Percentiles rank a stretch among this genome's conserved stretches.
These are phyloP conservation scores for Mercurialis annua DNA, from an alignment of 345 rosid genomes.

Conservation along the genomic window DNA sequence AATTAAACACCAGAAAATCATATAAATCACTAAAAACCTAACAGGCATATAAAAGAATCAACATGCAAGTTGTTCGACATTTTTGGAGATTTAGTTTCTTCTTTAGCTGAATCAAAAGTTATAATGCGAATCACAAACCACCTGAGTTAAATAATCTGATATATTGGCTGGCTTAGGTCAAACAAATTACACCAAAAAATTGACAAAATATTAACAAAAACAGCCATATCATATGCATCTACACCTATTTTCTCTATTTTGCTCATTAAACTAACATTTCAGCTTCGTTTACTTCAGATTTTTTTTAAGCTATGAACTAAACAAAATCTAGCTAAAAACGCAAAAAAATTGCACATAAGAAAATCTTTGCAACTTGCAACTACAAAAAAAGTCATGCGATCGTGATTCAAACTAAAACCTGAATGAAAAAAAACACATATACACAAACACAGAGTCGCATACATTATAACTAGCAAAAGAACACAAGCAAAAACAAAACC, in stretches of 20 bases:
- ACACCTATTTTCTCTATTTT: neutral
- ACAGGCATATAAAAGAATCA: neutral
- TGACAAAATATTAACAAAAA: too few species aligned
- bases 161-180: too few species aligned
- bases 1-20: neutral
- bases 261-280: neutral
- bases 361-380: constrained; percentile 1
- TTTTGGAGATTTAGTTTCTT: neutral
- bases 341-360: neutral
- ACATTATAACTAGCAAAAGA: constrained; percentile 12
- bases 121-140: too few species aligned
- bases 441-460: too few species aligned
- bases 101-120: too few species aligned
- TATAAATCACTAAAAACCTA: neutral
- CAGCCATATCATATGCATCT: too few species aligned
- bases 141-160: too few species aligned
- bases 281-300: neutral
- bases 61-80: neutral
- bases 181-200: too few species aligned
- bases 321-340: neutral
- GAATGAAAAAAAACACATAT: neutral
- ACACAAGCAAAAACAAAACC: constrained; percentile 20
- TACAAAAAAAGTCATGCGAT: neutral
- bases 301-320: neutral
- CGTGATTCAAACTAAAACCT: neutral